phyloP scores from a whole-genome alignment of 1,284 basidiomycete species.

The Singerocomus inundabilis region DNA sequence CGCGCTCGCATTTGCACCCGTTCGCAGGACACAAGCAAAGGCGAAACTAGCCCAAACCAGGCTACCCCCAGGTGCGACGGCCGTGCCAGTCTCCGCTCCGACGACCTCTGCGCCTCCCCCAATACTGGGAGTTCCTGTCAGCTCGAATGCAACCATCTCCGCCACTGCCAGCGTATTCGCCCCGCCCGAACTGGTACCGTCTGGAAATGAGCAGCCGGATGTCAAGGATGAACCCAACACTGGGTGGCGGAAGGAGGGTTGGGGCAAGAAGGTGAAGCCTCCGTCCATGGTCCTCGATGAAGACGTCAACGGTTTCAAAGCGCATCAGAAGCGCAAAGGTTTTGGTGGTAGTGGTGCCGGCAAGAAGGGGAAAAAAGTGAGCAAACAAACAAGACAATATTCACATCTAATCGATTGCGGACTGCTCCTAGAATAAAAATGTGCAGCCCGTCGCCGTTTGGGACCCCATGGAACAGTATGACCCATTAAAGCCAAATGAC shows the following conservation, averaged over 20 bases:
- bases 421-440: conserved; percentile 56
- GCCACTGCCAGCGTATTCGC: conserved; percentile 73
- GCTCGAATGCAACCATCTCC: conserved; percentile 42
- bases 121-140: conserved; percentile 12
- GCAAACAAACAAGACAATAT: conserved; percentile 14
- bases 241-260: conserved; percentile 47
- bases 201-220: conserved; percentile 31
- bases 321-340: conserved; percentile 46
- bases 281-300: conserved; percentile 85
- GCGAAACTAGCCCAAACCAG: conserved; percentile 48
- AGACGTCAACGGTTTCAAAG: conserved; percentile 81
- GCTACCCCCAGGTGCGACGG: conserved; percentile 59
- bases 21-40: conserved; percentile 59
- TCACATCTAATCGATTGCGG: conserved; percentile 1
- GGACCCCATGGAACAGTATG: conserved; percentile 79
- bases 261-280: conserved; percentile 86
- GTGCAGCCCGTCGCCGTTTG: conserved; percentile 51
- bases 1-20: conserved; percentile 80
- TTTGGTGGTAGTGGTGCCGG: conserved; percentile 38
- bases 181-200: conserved; percentile 54
- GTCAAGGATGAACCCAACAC: conserved; percentile 20
- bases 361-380: conserved; percentile 65
- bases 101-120: conserved; percentile 19
- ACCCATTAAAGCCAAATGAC: conserved; percentile 79
- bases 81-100: conserved; percentile 31